Conservation (phyloP, 2,329 filamentous ascomycete species). For the Camptophora hylomeconis region DNA sequence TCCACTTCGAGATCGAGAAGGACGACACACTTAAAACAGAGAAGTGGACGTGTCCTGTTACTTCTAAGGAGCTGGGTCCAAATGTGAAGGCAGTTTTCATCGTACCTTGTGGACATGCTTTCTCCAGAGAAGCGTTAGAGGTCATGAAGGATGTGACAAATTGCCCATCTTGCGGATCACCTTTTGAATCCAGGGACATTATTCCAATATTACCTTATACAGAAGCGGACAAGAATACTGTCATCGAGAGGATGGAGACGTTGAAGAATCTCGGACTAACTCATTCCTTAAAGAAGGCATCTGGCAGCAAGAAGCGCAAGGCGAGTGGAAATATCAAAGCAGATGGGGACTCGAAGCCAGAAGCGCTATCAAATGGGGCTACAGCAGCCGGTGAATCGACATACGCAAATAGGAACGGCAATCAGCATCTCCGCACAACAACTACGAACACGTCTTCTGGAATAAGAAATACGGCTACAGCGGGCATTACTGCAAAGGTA, state of each 20-base stretch:
- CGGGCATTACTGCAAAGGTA: constrained; percentile 73
- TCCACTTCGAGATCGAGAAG: constrained; percentile 54
- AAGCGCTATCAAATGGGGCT: background rate
- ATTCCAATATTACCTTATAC: constrained; percentile 68
- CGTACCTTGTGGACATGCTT: constrained; percentile 90
- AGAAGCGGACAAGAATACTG: constrained; percentile 54
- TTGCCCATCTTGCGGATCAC: constrained; percentile 56
- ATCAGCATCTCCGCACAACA: constrained; percentile 18
- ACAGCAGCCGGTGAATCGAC: constrained; percentile 4
- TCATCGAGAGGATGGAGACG: constrained; percentile 54
- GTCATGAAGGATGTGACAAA: constrained; percentile 53
- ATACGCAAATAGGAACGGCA: constrained; percentile 4
- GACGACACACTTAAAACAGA: constrained; percentile 31
- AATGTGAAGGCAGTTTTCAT: constrained; percentile 72
- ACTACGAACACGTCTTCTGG: constrained; percentile 34
- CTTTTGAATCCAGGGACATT: constrained; percentile 56
- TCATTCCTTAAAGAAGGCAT: constrained; percentile 75
- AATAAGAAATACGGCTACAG: constrained; percentile 82
- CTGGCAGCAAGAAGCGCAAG: constrained; percentile 58
- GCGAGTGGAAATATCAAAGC: constrained; percentile 41
- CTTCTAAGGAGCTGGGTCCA: constrained; percentile 72
- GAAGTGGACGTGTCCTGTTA: constrained; percentile 70
- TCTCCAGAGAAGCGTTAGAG: constrained; percentile 72
- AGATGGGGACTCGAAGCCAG: constrained; percentile 1
- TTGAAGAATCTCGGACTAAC: constrained; percentile 61